Evolutionary conservation across 768 basidiomycete genomes (phyloP).

Genomic region (Tremella fuciformis): DNA sequence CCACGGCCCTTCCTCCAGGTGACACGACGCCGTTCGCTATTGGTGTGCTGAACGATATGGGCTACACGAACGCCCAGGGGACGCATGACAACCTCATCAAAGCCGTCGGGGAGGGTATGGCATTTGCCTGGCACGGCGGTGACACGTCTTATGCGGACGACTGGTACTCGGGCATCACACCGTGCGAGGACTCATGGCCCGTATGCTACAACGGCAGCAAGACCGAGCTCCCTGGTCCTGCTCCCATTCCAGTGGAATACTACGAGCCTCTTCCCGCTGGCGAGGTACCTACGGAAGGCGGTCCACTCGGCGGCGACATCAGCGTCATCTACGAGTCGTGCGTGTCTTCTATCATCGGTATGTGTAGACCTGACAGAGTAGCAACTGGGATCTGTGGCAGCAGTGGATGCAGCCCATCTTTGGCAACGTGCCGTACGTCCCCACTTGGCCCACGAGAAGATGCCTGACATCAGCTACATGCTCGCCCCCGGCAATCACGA

Average conservation of each 20-base stretch:
- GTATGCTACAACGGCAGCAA: slow-evolving; percentile 34
- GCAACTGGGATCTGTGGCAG: slow-evolving; percentile 32
- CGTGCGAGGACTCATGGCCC: slow-evolving; percentile 23
- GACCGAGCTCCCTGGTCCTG: slow-evolving; percentile 14
- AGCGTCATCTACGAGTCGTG: slow-evolving; percentile 17
- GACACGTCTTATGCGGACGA: slow-evolving; percentile 34
- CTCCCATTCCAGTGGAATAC: slow-evolving; percentile 16
- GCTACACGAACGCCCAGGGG: slow-evolving; percentile 33
- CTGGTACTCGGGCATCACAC: slow-evolving; percentile 31
- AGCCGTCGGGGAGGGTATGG: slow-evolving; percentile 25
- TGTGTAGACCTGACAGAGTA: not conserved
- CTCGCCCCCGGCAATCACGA: slow-evolving; percentile 46
- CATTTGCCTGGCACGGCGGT: slow-evolving; percentile 32
- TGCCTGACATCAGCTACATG: slow-evolving; percentile 18
- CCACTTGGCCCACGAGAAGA: slow-evolving; percentile 4
- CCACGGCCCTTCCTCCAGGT: slow-evolving; percentile 21
- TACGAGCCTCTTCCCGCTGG: slow-evolving; percentile 19
- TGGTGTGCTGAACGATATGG: slow-evolving; percentile 37
- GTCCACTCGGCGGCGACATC: slow-evolving; percentile 27
- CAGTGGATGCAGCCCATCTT: slow-evolving; percentile 30
- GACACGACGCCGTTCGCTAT: slow-evolving; percentile 18
- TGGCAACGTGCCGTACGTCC: slow-evolving; percentile 25
- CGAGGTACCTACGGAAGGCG: slow-evolving; percentile 27
- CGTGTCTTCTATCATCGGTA: too few relatives aligned
- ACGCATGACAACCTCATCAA: slow-evolving; percentile 23